These are phyloP conservation scores for Hamigera avellanea DNA, from an alignment of 495 filamentous ascomycete genomes.

Conservation along the genomic window DNA sequence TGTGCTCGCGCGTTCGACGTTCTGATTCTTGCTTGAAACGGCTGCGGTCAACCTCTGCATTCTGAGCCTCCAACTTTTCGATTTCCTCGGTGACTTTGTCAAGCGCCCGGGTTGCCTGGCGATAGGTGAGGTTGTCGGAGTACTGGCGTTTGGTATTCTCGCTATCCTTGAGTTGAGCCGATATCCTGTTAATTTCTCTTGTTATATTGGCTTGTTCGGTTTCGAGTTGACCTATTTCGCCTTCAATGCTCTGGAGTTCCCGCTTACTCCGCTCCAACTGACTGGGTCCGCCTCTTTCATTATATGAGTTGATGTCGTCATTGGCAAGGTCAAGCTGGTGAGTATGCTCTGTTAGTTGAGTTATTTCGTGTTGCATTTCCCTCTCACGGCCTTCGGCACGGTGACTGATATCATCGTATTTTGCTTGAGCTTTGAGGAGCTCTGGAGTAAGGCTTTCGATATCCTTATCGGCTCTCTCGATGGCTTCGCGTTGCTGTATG, in stretches of 20 bases:
- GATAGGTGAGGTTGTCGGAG: constrained; percentile 74
- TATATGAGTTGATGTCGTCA: constrained; percentile 69
- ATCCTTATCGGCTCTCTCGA: constrained; percentile 55
- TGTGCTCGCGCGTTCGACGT: constrained; percentile 47
- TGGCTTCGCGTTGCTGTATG: constrained; percentile 51
- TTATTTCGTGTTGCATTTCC: constrained; percentile 58
- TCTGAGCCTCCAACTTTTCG: constrained; percentile 61
- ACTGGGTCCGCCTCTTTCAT: constrained; percentile 58
- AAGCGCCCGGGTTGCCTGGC: constrained; percentile 56
- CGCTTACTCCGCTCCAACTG: constrained; percentile 58
- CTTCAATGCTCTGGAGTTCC: constrained; percentile 55
- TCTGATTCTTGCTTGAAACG: constrained; percentile 58
- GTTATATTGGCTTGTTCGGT: constrained; percentile 55
- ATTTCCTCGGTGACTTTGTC: constrained; percentile 59
- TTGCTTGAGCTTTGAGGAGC: constrained; percentile 58
- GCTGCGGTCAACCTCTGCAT: constrained; percentile 70
- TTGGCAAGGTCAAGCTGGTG: constrained; percentile 65
- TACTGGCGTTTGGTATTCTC: constrained; percentile 72
- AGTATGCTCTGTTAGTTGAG: constrained; percentile 56
- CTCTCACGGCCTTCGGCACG: constrained; percentile 64
- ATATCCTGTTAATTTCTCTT: constrained; percentile 62
- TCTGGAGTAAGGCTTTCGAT: constrained; percentile 60
- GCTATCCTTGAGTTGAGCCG: constrained; percentile 63
- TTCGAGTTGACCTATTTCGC: constrained; percentile 52
- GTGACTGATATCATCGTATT: constrained; percentile 61